phyloP scores from a whole-genome alignment of 2,329 filamentous ascomycete genomes.

The Aureobasidium sp. region DNA sequence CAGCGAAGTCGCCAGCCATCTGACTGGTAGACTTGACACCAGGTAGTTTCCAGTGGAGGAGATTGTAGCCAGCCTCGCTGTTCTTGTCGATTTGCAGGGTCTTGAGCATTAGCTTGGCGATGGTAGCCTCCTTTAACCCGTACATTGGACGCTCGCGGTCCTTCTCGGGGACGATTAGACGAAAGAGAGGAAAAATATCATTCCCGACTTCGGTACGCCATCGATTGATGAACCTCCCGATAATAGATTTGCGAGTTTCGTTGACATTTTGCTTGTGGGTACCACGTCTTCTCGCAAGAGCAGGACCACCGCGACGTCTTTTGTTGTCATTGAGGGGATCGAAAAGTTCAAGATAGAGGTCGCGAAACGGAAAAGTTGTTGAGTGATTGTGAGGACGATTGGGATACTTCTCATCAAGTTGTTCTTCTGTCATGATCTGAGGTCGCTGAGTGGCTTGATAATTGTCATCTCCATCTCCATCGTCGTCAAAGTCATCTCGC shows the following conservation, averaged over 20 bases:
- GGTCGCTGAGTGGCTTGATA: constrained; percentile 29
- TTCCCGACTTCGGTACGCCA: constrained; percentile 86
- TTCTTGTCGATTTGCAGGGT: constrained; percentile 86
- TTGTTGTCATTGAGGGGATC: constrained; percentile 73
- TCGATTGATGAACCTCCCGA: constrained; percentile 74
- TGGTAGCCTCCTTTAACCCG: constrained; percentile 83
- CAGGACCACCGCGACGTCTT: constrained; percentile 56
- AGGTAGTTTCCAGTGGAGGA: constrained; percentile 89
- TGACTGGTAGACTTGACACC: constrained; percentile 56
- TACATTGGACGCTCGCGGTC: constrained; percentile 91
- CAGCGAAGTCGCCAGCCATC: constrained; percentile 85
- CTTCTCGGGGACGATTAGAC: constrained; percentile 86
- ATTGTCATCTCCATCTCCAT: constrained; percentile 38
- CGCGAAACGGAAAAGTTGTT: constrained; percentile 74
- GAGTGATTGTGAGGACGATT: constrained; percentile 75
- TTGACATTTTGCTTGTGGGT: constrained; percentile 58
- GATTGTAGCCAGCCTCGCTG: constrained; percentile 77
- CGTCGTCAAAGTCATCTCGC: constrained; percentile 39
- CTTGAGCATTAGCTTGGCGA: constrained; percentile 85
- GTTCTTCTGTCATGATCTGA: constrained; percentile 36
- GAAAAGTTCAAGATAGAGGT: constrained; percentile 71
- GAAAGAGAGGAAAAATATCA: constrained; percentile 88
- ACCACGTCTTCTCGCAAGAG: constrained; percentile 51
- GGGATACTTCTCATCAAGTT: constrained; percentile 58
- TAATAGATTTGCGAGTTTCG: constrained; percentile 71